phyloP scores from a whole-genome alignment of 352 stramenopile genomes.

The Globisporangium viniferum region DNA sequence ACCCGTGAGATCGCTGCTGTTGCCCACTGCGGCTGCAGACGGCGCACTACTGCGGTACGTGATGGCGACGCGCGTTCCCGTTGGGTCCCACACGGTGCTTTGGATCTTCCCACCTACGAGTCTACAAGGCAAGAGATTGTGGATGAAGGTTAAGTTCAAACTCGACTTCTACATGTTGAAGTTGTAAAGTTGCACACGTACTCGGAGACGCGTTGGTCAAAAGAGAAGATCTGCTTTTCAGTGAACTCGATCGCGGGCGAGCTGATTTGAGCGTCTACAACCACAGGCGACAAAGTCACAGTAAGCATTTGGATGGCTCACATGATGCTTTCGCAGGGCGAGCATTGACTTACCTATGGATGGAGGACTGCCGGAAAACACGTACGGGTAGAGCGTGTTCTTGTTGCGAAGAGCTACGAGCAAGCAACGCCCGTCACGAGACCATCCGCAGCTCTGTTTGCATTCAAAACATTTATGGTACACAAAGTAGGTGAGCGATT shows the following conservation, averaged over 20 bases:
- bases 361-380: slow-evolving; percentile 53
- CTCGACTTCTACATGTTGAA: not conserved
- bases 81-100: slow-evolving; percentile 71
- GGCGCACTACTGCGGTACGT: slow-evolving; percentile 37
- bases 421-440: slow-evolving; percentile 60
- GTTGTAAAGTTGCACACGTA: slow-evolving; percentile 19
- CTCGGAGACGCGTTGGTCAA: slow-evolving; percentile 60
- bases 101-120: slow-evolving; percentile 59
- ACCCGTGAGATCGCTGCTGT: slow-evolving; percentile 30
- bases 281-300: not conserved
- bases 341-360: slow-evolving; percentile 42
- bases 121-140: slow-evolving; percentile 16
- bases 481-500: not conserved
- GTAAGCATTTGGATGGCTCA: not conserved
- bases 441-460: slow-evolving; percentile 64
- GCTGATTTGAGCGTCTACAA: slow-evolving; percentile 67
- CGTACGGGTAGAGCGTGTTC: slow-evolving; percentile 64
- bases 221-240: slow-evolving; percentile 56
- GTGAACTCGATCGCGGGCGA: slow-evolving; percentile 64
- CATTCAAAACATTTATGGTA: slow-evolving; percentile 1
- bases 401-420: slow-evolving; percentile 62
- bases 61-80: slow-evolving; percentile 55
- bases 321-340: not conserved
- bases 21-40: not conserved
- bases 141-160: not conserved